phyloP scores from a whole-genome alignment of 768 basidiomycete genomes.

The Lyophyllum atratum region DNA sequence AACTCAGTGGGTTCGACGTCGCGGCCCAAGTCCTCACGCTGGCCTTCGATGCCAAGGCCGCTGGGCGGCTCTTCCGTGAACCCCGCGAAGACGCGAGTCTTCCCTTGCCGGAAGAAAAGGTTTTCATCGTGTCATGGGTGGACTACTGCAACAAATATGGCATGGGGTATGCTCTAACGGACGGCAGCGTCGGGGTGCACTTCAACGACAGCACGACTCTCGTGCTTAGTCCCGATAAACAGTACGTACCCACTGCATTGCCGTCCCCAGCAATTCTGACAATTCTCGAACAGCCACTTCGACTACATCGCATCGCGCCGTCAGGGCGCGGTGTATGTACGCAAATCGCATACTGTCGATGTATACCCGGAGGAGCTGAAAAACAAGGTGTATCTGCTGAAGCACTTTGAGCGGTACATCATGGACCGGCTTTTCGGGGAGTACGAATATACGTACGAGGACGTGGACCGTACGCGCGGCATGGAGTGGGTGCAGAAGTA shows the following conservation, averaged over 20 bases:
- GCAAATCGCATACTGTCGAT: constrained; percentile 70
- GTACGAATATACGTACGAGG: constrained; percentile 80
- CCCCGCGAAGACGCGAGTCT: constrained; percentile 50
- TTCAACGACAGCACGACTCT: constrained; percentile 95
- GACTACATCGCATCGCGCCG: constrained; percentile 81
- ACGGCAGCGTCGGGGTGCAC: constrained; percentile 92
- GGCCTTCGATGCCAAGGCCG: constrained; percentile 71
- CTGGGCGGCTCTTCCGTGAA: constrained; percentile 67
- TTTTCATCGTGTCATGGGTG: constrained; percentile 98
- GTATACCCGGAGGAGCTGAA: constrained; percentile 82
- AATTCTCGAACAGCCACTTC: constrained; percentile 61
- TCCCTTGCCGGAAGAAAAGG: constrained; percentile 62
- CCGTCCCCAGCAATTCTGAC: background rate
- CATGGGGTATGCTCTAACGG: constrained; percentile 98
- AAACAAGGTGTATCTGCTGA: constrained; percentile 89
- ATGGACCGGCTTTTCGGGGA: constrained; percentile 87
- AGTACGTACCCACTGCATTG: constrained; percentile 51
- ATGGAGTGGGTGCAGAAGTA: constrained; percentile 98
- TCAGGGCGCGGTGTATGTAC: constrained; percentile 66
- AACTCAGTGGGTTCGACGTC: constrained; percentile 66
- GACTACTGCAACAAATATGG: constrained; percentile 99
- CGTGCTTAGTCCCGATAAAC: constrained; percentile 82
- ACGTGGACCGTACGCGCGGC: constrained; percentile 65
- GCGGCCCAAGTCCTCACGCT: constrained; percentile 48
- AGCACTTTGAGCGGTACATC: constrained; percentile 95